phyloP scores from a whole-genome alignment of 2,329 filamentous ascomycete genomes.

The Aulographum hederae region DNA sequence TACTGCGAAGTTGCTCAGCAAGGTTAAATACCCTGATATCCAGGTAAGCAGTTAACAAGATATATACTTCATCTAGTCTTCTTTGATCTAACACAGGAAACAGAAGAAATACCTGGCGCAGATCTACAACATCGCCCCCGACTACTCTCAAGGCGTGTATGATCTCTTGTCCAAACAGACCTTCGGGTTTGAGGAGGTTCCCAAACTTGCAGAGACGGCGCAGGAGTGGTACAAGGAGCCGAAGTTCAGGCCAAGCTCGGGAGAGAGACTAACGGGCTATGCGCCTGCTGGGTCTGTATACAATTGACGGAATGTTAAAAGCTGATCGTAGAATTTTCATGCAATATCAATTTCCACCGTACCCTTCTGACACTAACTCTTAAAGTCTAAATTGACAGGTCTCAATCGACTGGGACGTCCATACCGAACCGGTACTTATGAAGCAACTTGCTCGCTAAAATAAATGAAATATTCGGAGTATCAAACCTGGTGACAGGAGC shows the following conservation, averaged over 20 bases:
- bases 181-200: slow-evolving; percentile 28
- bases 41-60: slow-evolving; percentile 14
- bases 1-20: slow-evolving; percentile 26
- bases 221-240: slow-evolving; percentile 27
- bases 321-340: no score
- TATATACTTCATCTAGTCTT: not conserved
- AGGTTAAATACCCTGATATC: slow-evolving; percentile 25
- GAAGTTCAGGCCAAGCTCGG: slow-evolving; percentile 23
- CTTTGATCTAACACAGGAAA: slow-evolving; percentile 1
- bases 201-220: slow-evolving; percentile 24
- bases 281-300: slow-evolving; percentile 17
- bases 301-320: slow-evolving; percentile 8
- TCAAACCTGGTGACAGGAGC: no score
- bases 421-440: no score
- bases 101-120: slow-evolving; percentile 33
- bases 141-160: slow-evolving; percentile 29
- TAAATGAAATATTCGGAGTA: no score
- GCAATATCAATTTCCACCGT: no score
- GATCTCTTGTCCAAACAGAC: slow-evolving; percentile 23
- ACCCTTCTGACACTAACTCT: no score
- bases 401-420: no score
- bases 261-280: slow-evolving; percentile 22
- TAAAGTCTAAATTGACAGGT: no score
- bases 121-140: slow-evolving; percentile 28
- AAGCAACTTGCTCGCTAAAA: no score